A percentile compares a stretch with the other conserved stretches of the same genome.
phyloP scores from a whole-genome alignment of 768 basidiomycete genomes.

The Agaricus blazei region DNA sequence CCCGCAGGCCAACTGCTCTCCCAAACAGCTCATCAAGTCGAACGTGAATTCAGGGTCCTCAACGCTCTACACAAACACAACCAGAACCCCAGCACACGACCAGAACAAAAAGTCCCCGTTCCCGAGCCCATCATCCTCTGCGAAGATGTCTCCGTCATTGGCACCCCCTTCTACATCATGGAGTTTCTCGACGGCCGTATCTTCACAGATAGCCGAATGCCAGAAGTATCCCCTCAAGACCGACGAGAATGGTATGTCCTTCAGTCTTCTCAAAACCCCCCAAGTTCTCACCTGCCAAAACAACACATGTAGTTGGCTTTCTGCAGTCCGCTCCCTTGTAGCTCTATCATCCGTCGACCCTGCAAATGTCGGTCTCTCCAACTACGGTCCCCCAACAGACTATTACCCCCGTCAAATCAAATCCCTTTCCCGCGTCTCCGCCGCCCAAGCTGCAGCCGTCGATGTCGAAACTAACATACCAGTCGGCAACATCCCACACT shows the following conservation, averaged over 20 bases:
- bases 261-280: background rate
- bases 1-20: constrained; percentile 86
- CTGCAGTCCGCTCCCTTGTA: constrained; percentile 67
- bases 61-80: constrained; percentile 76
- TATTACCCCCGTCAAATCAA: constrained; percentile 96
- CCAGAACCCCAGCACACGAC: constrained; percentile 40
- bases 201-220: constrained; percentile 82
- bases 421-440: constrained; percentile 76
- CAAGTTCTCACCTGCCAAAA: background rate
- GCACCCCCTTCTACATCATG: constrained; percentile 95
- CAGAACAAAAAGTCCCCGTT: constrained; percentile 64
- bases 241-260: constrained; percentile 63
- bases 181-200: constrained; percentile 92
- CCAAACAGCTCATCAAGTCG: constrained; percentile 90
- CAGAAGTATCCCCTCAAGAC: constrained; percentile 55
- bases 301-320: constrained; percentile 59
- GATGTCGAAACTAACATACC: constrained; percentile 59
- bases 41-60: constrained; percentile 86
- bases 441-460: constrained; percentile 63
- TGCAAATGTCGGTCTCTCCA: constrained; percentile 55
- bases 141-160: constrained; percentile 70
- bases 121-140: constrained; percentile 84
- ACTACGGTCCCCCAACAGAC: constrained; percentile 66
- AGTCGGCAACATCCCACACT: constrained; percentile 70
- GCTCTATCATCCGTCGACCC: constrained; percentile 64